Evolutionary conservation across 1,284 basidiomycete genomes (phyloP).

Genomic region (Wallemia ichthyophaga): DNA sequence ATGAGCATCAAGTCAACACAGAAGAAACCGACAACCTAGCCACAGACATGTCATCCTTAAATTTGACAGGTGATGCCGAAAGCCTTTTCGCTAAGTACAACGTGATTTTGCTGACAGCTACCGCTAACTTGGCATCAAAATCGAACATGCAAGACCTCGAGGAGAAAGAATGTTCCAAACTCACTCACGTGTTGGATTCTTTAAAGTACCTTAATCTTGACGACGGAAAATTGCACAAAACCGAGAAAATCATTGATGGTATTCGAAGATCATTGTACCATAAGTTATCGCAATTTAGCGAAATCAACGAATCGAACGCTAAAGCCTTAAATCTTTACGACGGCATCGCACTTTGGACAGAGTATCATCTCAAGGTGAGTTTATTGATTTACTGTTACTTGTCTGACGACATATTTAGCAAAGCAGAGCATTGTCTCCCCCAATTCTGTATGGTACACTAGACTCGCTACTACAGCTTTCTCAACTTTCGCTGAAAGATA

Average conservation of each 20-base stretch:
- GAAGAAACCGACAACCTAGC: neutral
- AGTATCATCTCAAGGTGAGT: neutral
- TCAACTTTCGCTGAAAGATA: neutral
- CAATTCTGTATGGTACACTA: neutral
- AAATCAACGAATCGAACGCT: neutral
- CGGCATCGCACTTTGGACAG: neutral
- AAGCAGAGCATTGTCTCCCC: neutral
- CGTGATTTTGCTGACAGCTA: neutral
- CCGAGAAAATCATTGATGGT: neutral
- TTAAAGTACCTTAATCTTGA: neutral
- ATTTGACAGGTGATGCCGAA: neutral
- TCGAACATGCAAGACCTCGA: neutral
- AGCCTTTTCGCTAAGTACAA: neutral
- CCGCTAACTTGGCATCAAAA: neutral
- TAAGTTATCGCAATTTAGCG: neutral
- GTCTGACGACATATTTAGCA: neutral
- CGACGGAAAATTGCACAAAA: neutral
- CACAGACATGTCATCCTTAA: neutral
- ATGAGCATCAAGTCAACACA: neutral
- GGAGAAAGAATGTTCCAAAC: neutral
- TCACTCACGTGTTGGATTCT: neutral
- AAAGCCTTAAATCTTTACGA: neutral
- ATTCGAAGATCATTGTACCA: neutral
- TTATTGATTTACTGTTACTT: neutral
- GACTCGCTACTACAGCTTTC: neutral